Evolutionary conservation across 495 filamentous ascomycete genomes (phyloP).

Genomic region (Neurospora intermedia): DNA sequence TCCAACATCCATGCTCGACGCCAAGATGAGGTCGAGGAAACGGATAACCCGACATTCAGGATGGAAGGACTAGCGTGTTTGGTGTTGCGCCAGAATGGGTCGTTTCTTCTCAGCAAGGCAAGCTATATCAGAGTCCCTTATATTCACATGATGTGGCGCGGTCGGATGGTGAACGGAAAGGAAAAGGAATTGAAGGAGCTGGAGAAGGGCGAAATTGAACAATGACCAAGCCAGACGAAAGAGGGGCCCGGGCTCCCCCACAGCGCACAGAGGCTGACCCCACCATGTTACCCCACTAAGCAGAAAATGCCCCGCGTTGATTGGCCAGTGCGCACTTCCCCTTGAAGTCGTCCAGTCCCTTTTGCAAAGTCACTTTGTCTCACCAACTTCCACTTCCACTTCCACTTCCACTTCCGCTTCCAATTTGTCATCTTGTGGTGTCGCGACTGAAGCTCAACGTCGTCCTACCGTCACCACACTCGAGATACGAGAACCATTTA

Average conservation of each 20-base stretch:
- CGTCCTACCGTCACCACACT: background rate
- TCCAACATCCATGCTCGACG: background rate
- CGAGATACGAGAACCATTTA: background rate
- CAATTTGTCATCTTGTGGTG: background rate
- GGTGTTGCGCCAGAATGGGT: background rate
- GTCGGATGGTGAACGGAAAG: background rate
- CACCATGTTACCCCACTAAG: background rate
- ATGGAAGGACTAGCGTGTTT: background rate
- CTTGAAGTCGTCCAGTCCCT: background rate
- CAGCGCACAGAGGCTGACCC: background rate
- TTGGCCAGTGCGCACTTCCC: background rate
- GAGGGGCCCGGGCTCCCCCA: background rate
- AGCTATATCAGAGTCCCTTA: background rate
- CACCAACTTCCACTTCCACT: background rate
- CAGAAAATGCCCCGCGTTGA: background rate
- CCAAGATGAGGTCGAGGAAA: background rate
- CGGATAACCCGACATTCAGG: background rate
- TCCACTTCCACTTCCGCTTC: too few relatives aligned
- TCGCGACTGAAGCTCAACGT: background rate
- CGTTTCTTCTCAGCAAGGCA: background rate
- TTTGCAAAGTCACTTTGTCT: background rate
- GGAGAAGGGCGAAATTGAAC: background rate
- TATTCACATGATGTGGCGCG: background rate
- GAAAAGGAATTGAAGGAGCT: background rate
- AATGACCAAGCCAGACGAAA: background rate